Evolutionary conservation across 1,284 basidiomycete genomes (phyloP).

Genomic region (Trametes polyzona): DNA sequence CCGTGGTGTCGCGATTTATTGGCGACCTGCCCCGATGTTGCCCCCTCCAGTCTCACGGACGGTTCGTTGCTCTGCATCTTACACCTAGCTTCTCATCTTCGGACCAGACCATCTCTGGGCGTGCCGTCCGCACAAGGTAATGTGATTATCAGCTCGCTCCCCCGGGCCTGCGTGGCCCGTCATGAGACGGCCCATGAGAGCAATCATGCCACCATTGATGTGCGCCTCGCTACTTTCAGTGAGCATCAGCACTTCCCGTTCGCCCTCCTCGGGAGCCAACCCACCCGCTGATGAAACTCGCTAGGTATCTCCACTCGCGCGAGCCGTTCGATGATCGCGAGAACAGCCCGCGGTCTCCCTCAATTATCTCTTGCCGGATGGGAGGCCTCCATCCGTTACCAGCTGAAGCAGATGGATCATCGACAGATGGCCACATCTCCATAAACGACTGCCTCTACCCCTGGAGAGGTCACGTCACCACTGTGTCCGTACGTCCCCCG

Average conservation of each 20-base stretch:
- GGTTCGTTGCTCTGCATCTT: background rate
- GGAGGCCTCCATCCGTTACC: background rate
- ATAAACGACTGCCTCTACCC: background rate
- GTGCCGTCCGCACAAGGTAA: background rate
- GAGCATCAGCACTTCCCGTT: constrained; percentile 1
- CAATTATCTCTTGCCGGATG: background rate
- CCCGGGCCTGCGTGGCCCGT: background rate
- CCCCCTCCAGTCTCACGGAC: constrained; percentile 2
- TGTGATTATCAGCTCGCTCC: background rate
- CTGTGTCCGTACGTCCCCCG: background rate
- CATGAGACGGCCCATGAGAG: constrained; percentile 7
- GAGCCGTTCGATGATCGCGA: constrained; percentile 21
- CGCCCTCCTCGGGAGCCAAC: background rate
- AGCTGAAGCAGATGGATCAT: constrained; percentile 11
- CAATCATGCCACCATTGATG: constrained; percentile 7
- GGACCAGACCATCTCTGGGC: background rate
- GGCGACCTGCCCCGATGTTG: background rate
- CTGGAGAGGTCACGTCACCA: background rate
- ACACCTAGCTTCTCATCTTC: background rate
- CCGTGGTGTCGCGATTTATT: background rate
- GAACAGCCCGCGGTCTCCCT: constrained; percentile 1
- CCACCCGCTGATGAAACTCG: background rate
- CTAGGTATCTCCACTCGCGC: background rate
- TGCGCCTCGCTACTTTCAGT: background rate
- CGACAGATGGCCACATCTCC: constrained; percentile 4